A percentile compares a stretch with the other conserved stretches of the same genome.
Evolutionary conservation across 805 yeast genomes (phyloP).

Genomic region (Pichia heedii): DNA sequence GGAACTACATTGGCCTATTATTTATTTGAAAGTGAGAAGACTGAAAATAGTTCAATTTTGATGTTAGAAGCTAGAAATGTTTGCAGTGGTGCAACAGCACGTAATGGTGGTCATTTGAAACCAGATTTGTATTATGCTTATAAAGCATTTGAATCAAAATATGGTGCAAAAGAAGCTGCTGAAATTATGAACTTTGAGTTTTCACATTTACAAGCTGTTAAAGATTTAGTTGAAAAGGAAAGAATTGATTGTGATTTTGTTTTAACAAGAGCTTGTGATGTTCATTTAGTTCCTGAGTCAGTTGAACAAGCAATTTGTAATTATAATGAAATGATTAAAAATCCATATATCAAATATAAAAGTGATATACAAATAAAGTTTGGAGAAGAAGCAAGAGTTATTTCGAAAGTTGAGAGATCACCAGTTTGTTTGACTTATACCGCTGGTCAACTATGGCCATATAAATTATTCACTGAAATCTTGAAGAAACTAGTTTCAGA

Average conservation of each 20-base stretch:
- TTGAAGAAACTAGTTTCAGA: conserved; percentile 23
- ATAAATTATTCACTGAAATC: conserved; percentile 30
- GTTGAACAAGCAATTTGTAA: conserved; percentile 19
- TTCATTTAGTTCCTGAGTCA: conserved; percentile 15
- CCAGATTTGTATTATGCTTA: conserved; percentile 24
- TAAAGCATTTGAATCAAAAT: conserved; percentile 9
- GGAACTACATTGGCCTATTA: conserved; percentile 33
- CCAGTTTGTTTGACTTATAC: conserved; percentile 29
- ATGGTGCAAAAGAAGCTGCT: conserved; percentile 26
- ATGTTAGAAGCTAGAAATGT: conserved; percentile 36
- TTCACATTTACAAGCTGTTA: conserved; percentile 26
- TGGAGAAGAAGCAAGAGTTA: conserved; percentile 25
- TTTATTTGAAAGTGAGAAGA: conserved; percentile 15
- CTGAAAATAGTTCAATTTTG: conserved; percentile 9
- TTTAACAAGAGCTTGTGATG: conserved; percentile 24
- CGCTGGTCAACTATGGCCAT: conserved; percentile 39
- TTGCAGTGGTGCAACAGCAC: conserved; percentile 35
- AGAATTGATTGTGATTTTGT: conserved; percentile 28
- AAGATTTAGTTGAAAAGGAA: conserved; percentile 25
- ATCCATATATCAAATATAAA: conserved; percentile 11
- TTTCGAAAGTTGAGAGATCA: conserved; percentile 24
- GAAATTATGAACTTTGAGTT: conserved; percentile 31
- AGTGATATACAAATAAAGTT: conserved; percentile 25
- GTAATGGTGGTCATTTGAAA: conserved; percentile 43
- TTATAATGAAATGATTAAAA: conserved; percentile 12